Evolutionary conservation across 768 basidiomycete species (phyloP).

Genomic region (Mycena leptocephala): DNA sequence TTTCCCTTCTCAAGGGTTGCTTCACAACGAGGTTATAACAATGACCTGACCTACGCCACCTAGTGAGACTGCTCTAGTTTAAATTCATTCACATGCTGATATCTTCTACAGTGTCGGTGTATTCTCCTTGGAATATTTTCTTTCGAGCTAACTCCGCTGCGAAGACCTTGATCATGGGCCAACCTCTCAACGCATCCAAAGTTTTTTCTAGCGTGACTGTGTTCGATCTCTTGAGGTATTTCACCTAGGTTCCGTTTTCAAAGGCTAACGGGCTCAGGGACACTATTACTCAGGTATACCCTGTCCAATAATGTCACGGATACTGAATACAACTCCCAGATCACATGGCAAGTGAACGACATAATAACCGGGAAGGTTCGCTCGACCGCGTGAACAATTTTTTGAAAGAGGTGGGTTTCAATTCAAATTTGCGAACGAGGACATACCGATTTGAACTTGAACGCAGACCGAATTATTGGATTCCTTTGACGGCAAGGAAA

Average conservation of each 20-base stretch:
- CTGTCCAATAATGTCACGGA: not conserved
- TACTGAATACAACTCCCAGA: not conserved
- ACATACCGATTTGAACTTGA: not conserved
- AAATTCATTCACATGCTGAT: conserved; percentile 41
- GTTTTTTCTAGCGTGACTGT: conserved; percentile 57
- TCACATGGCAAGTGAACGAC: conserved; percentile 11
- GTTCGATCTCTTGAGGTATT: conserved; percentile 62
- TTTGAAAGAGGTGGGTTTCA: conserved; percentile 54
- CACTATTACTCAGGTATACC: not conserved
- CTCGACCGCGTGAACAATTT: conserved; percentile 64
- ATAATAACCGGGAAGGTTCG: conserved; percentile 71
- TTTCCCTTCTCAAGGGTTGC: not conserved
- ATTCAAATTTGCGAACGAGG: not conserved
- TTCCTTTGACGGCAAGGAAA: conserved; percentile 45
- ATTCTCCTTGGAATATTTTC: not conserved
- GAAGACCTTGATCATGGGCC: conserved; percentile 17
- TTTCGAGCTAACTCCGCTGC: not conserved
- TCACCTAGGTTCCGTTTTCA: not conserved
- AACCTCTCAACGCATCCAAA: conserved; percentile 28
- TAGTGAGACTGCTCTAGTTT: conserved; percentile 42
- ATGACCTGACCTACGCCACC: conserved; percentile 64
- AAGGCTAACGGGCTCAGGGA: not conserved
- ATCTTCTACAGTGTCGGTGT: conserved; percentile 38
- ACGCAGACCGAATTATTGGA: conserved; percentile 68
- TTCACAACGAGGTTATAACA: conserved; percentile 53